Evolutionary conservation across 305 asterid species (phyloP).

Genomic region (Solanum aculeatissimum): DNA sequence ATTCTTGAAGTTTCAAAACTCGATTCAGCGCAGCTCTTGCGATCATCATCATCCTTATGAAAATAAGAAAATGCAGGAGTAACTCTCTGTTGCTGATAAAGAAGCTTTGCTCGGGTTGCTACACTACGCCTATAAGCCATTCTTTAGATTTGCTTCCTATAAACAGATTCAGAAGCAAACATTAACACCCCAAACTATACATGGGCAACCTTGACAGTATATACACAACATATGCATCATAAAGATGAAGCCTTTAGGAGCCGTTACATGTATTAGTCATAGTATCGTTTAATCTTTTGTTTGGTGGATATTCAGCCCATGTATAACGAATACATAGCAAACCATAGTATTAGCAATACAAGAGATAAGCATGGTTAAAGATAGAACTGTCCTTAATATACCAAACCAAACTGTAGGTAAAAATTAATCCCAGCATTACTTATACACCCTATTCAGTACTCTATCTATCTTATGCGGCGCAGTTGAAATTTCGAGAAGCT

Average conservation of each 20-base stretch:
- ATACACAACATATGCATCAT: background rate
- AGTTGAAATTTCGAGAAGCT: too few relatives aligned
- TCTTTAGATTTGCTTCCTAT: conserved; percentile 4
- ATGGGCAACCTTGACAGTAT: background rate
- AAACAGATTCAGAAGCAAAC: background rate
- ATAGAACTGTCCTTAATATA: too few relatives aligned
- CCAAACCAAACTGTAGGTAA: too few relatives aligned
- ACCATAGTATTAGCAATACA: too few relatives aligned
- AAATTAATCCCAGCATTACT: too few relatives aligned
- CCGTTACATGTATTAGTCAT: too few relatives aligned
- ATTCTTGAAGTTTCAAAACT: conserved; percentile 9
- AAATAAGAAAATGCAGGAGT: conserved; percentile 43
- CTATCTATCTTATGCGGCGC: too few relatives aligned
- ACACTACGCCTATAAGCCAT: conserved; percentile 72
- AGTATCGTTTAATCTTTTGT: too few relatives aligned
- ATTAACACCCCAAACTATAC: background rate
- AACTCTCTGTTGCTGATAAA: conserved; percentile 48
- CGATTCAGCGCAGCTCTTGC: conserved; percentile 11
- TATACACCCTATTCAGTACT: too few relatives aligned
- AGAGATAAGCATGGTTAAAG: too few relatives aligned
- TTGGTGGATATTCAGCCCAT: too few relatives aligned
- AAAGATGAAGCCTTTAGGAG: background rate
- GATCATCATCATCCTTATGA: conserved; percentile 29
- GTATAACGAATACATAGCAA: too few relatives aligned
- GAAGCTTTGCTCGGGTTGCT: conserved; percentile 41